These are phyloP conservation scores for Tylopilus cervinicoccineus DNA, from an alignment of 768 basidiomycete species.

Conservation along the genomic window DNA sequence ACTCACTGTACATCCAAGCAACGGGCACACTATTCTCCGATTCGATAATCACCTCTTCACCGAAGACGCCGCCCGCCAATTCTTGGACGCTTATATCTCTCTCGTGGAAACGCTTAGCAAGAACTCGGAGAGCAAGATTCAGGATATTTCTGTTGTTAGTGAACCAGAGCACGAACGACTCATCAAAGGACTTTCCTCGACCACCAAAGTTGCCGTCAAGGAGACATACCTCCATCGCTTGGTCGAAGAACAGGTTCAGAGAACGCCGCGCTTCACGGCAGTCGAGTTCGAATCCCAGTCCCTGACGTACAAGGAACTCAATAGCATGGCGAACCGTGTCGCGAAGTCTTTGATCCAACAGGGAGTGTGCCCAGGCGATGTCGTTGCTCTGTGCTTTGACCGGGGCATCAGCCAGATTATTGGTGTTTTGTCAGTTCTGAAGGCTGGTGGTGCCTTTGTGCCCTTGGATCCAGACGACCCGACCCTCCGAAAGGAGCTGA, in stretches of 20 bases:
- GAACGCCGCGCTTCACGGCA: constrained; percentile 20
- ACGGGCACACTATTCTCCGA: constrained; percentile 24
- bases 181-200: constrained; percentile 26
- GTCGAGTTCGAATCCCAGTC: constrained; percentile 28
- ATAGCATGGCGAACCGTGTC: constrained; percentile 30
- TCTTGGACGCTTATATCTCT: constrained; percentile 28
- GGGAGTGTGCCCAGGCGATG: constrained; percentile 23
- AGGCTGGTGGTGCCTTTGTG: constrained; percentile 27
- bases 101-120: constrained; percentile 24
- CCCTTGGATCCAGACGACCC: constrained; percentile 29
- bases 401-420: constrained; percentile 28
- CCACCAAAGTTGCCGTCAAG: constrained; percentile 5
- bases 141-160: constrained; percentile 16
- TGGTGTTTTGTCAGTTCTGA: constrained; percentile 30
- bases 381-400: constrained; percentile 28
- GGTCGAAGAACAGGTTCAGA: constrained; percentile 17
- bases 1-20: constrained; percentile 24
- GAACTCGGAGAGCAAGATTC: constrained; percentile 10
- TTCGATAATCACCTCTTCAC: constrained; percentile 29
- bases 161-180: constrained; percentile 15
- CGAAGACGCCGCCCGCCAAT: constrained; percentile 26
- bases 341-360: constrained; percentile 25
- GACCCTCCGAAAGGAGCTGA: constrained; percentile 25
- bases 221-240: constrained; percentile 19
- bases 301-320: constrained; percentile 31